Percentiles rank a stretch among this genome's conserved stretches.
phyloP scores from a whole-genome alignment of 2,329 filamentous ascomycete species.

The Ambrosiella xylebori region DNA sequence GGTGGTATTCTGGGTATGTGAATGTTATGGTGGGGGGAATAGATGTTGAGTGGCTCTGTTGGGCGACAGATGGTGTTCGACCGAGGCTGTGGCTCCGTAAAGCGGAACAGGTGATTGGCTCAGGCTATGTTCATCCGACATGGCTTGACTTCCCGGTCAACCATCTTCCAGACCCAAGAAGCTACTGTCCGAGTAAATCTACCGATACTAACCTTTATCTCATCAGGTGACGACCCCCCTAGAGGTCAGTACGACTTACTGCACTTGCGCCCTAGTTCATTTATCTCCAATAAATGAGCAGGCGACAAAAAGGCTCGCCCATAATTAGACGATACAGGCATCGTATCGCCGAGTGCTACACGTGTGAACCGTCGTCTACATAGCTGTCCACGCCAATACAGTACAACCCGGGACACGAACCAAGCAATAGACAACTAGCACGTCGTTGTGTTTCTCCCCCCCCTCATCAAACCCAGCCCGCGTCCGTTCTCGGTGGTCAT shows the following conservation, averaged over 20 bases:
- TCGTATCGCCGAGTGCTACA: not conserved
- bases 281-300: not conserved
- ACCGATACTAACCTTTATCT: constrained; percentile 10
- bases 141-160: not conserved
- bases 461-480: not conserved
- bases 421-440: too few relatives aligned
- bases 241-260: constrained; percentile 41
- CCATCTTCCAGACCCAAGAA: not conserved
- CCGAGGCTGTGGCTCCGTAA: not conserved
- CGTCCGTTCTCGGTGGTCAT: not conserved
- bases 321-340: not conserved
- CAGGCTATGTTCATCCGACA: not conserved
- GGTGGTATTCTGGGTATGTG: constrained; percentile 76
- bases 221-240: constrained; percentile 73
- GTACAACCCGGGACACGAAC: not conserved
- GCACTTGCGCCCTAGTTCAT: not conserved
- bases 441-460: not conserved
- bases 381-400: not conserved
- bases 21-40: not conserved
- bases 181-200: not conserved
- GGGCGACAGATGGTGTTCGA: not conserved
- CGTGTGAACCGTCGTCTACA: not conserved
- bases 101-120: not conserved
- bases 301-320: not conserved
- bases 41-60: not conserved